Evolutionary conservation across 352 stramenopile species (phyloP), one percentile per base, ranked within the genome.

Genomic region (Phytophthora pluvialis): DNA sequence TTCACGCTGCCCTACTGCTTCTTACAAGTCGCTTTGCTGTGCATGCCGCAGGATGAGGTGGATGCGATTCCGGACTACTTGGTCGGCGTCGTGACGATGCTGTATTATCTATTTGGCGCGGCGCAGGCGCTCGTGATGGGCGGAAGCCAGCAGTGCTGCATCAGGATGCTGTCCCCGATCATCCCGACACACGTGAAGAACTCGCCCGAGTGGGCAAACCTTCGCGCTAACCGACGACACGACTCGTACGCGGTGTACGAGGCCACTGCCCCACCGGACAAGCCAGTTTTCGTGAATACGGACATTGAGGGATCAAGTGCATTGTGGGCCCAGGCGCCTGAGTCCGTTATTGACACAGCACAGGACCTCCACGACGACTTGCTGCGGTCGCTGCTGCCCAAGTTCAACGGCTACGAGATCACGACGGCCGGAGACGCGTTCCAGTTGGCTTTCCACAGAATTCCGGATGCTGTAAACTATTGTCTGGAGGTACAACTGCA

Each of bases 231-330:
- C 6, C 55, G 75, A 68, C 55, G 62, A 33, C 72, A 83, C 29
- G 80, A 83, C 8, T 76, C 73, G 28, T 77, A 67, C 32, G 49
- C 67, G 16, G 71, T 33, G 31, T 75, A 71, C 47, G 80, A 83
- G 16, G 55, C 67, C 6, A 65, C 63, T 5, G 45, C 64, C 1
- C 67, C 80, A 1, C 78, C 76, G 18, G 71, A 55, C 26, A 71
- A 72, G 10, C 86, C 86, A 0, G 77, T 92, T 18, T 94, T 94
- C 43, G 83, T 94, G 26, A 82, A 81, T 33, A 94, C 86, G 2
- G 86, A 94, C 35, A 94, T 94, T 47, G 86, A 94, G 53, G 78
- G 77, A 6, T 91, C 81, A 5, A 94, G 83, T 60, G 80, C 80
- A 4, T 35, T 94, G 32, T 94, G 86, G 86, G 82, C 73, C 0